Conservation (phyloP, 2,329 filamentous ascomycete species). For the Alternaria triticina region DNA sequence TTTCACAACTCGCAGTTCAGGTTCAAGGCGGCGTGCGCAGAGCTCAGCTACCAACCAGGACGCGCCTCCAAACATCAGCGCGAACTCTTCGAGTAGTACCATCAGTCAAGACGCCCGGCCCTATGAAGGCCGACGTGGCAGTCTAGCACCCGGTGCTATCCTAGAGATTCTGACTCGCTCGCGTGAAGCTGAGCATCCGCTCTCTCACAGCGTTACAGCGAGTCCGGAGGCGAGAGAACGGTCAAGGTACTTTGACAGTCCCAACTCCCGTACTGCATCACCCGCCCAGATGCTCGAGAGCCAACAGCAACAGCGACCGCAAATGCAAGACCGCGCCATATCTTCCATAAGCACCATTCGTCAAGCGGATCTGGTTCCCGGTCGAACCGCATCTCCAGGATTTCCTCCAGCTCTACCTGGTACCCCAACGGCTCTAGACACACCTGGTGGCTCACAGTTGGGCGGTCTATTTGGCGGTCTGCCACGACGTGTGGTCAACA, state of each 20-base stretch:
- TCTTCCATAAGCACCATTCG: slow-evolving; percentile 57
- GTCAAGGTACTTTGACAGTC: slow-evolving; percentile 43
- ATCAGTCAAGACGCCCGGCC: slow-evolving; percentile 60
- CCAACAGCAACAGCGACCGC: slow-evolving; percentile 27
- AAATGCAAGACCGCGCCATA: slow-evolving; percentile 48
- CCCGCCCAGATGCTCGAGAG: slow-evolving; percentile 41
- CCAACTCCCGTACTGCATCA: slow-evolving; percentile 50
- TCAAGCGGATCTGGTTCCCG: slow-evolving; percentile 46
- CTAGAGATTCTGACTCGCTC: slow-evolving; percentile 58
- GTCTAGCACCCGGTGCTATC: slow-evolving; percentile 66
- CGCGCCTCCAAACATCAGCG: slow-evolving; percentile 60
- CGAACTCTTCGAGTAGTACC: slow-evolving; percentile 61
- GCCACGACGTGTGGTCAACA: slow-evolving; percentile 55
- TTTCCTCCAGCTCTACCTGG: slow-evolving; percentile 53
- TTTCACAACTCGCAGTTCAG: slow-evolving; percentile 37
- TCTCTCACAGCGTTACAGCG: slow-evolving; percentile 75
- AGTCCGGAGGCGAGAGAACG: slow-evolving; percentile 64
- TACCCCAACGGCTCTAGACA: slow-evolving; percentile 53
- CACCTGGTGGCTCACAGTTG: slow-evolving; percentile 50
- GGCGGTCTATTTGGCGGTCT: slow-evolving; percentile 55
- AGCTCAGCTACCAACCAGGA: slow-evolving; percentile 62
- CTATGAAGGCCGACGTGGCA: slow-evolving; percentile 62
- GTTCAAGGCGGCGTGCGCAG: slow-evolving; percentile 61
- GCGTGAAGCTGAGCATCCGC: slow-evolving; percentile 69
- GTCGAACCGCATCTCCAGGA: slow-evolving; percentile 44